Conservation (phyloP, 2,329 filamentous ascomycete species). For the Cercospora janseana region DNA sequence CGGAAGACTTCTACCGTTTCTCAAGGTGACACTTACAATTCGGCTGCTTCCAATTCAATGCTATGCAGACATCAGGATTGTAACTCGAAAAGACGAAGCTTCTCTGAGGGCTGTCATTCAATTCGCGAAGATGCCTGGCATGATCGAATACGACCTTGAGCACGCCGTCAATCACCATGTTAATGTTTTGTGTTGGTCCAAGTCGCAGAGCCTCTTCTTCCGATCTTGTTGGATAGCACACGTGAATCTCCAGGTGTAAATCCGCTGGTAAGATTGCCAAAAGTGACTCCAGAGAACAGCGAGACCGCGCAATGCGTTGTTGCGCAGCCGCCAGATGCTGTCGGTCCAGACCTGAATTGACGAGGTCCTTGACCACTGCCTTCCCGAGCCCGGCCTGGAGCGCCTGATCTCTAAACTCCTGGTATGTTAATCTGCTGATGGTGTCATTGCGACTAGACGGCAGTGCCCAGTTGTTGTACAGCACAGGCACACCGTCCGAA, state of each 20-base stretch:
- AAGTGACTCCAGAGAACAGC: constrained; percentile 75
- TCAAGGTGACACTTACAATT: constrained; percentile 62
- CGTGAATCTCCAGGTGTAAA: constrained; percentile 87
- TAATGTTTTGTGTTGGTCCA: constrained; percentile 76
- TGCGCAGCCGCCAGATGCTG: constrained; percentile 64
- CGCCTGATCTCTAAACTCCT: constrained; percentile 62
- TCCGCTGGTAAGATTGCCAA: constrained; percentile 70
- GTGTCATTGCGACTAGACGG: constrained; percentile 61
- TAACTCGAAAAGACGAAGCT: constrained; percentile 94
- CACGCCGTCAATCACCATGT: constrained; percentile 79
- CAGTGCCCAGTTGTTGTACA: constrained; percentile 78
- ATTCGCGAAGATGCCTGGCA: constrained; percentile 65
- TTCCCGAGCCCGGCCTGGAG: constrained; percentile 30
- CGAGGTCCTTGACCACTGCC: constrained; percentile 31
- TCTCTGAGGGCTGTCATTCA: constrained; percentile 69
- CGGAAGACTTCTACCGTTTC: background rate
- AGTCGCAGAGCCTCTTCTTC: constrained; percentile 71
- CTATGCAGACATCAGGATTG: constrained; percentile 84
- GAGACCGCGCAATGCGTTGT: constrained; percentile 66
- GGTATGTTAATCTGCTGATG: constrained; percentile 72
- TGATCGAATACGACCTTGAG: constrained; percentile 88
- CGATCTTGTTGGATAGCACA: constrained; percentile 75
- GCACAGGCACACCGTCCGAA: constrained; percentile 77
- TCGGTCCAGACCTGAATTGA: constrained; percentile 31
- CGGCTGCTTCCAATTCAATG: constrained; percentile 98